Conservation (phyloP, 768 basidiomycete genomes). For the Pleurotus cornucopiae region DNA sequence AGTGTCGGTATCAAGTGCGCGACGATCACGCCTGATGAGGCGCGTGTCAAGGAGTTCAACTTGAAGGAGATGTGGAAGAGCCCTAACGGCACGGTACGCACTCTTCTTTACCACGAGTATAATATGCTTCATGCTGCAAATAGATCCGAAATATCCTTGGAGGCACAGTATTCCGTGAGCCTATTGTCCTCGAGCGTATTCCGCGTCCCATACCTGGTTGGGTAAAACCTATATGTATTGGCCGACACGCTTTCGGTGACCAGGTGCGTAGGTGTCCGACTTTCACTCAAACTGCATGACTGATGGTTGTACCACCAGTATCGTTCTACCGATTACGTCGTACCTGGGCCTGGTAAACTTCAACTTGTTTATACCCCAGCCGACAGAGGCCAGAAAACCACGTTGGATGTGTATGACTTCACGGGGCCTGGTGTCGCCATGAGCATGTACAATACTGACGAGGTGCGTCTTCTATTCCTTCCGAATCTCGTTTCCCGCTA, state of each 20-base stretch:
- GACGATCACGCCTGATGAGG: slow-evolving; percentile 98
- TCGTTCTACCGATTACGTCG: slow-evolving; percentile 89
- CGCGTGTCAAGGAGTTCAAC: slow-evolving; percentile 93
- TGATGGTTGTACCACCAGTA: slow-evolving; percentile 46
- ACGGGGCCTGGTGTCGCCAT: slow-evolving; percentile 89
- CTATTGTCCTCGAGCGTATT: slow-evolving; percentile 87
- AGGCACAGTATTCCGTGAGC: slow-evolving; percentile 98
- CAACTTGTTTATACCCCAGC: slow-evolving; percentile 87
- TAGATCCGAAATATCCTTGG: slow-evolving; percentile 97
- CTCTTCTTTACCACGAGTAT: slow-evolving; percentile 5
- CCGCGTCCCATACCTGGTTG: slow-evolving; percentile 96
- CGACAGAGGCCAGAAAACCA: slow-evolving; percentile 63
- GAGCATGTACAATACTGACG: slow-evolving; percentile 98
- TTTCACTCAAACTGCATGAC: not conserved
- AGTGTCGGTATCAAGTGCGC: slow-evolving; percentile 99
- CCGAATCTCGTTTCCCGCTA: not conserved
- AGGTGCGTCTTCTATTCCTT: slow-evolving; percentile 37
- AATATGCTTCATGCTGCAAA: slow-evolving; percentile 6
- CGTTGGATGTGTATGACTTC: slow-evolving; percentile 90
- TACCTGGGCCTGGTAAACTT: slow-evolving; percentile 89
- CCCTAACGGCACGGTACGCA: slow-evolving; percentile 86
- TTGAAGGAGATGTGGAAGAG: slow-evolving; percentile 99
- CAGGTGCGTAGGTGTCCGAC: slow-evolving; percentile 43
- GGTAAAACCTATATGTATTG: slow-evolving; percentile 94
- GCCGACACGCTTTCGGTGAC: slow-evolving; percentile 96